phyloP scores from a whole-genome alignment of 2,329 filamentous ascomycete species.

The Phoma sp. region DNA sequence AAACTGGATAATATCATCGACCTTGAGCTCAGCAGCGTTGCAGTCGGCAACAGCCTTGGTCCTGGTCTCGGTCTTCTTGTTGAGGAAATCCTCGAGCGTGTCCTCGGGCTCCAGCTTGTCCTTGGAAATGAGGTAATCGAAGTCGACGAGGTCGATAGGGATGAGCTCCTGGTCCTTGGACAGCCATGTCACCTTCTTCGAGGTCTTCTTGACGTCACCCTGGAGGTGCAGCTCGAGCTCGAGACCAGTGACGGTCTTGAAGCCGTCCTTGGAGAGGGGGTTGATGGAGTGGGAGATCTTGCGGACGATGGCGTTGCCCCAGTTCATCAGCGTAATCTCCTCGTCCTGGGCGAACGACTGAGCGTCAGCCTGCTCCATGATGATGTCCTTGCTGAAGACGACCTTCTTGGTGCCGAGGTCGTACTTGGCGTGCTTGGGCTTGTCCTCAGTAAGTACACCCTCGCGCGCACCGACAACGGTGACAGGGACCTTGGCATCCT shows the following conservation, averaged over 20 bases:
- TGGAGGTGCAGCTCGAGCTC: conserved; percentile 88
- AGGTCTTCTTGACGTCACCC: conserved; percentile 92
- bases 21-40: conserved; percentile 79
- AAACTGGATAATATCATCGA: conserved; percentile 92
- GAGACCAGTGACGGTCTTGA: conserved; percentile 68
- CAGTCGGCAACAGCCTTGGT: conserved; percentile 80
- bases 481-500: conserved; percentile 75
- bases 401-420: conserved; percentile 87
- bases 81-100: conserved; percentile 82
- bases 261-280: conserved; percentile 56
- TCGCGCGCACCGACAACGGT: conserved; percentile 69
- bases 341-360: conserved; percentile 82
- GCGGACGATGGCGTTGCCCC: conserved; percentile 87
- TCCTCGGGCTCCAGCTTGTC: conserved; percentile 90
- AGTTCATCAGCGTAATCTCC: conserved; percentile 95
- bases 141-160: conserved; percentile 87
- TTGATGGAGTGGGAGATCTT: conserved; percentile 65
- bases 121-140: conserved; percentile 94
- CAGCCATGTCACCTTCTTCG: conserved; percentile 97
- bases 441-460: conserved; percentile 69
- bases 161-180: conserved; percentile 79
- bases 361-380: conserved; percentile 87
- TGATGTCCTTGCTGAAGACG: conserved; percentile 74
- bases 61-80: conserved; percentile 75
- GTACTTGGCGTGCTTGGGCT: conserved; percentile 91